Evolutionary conservation across 108 stramenopile species (phyloP).

Genomic region (Cylindrotheca closterium): DNA sequence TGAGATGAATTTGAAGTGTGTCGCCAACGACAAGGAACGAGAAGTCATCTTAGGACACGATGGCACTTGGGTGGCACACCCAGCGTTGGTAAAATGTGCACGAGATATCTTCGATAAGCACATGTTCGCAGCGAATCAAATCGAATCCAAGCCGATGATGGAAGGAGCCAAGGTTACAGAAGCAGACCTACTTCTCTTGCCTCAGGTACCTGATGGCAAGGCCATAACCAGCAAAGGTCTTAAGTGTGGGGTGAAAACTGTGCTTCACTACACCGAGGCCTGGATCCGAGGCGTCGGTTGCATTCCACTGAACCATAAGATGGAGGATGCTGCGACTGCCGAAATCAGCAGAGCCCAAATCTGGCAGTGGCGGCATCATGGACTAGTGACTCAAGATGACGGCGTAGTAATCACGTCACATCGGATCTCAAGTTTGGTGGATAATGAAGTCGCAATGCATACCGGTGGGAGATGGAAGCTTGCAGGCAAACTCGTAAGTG

Average conservation of each 20-base stretch:
- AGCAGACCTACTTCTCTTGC: conserved; percentile 63
- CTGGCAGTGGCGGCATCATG: conserved; percentile 84
- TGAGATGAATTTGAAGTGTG: conserved; percentile 75
- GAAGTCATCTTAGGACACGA: conserved; percentile 92
- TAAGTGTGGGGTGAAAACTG: conserved; percentile 78
- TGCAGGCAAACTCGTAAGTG: conserved; percentile 75
- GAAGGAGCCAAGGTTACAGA: conserved; percentile 61
- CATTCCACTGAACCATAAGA: conserved; percentile 87
- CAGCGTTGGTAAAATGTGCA: conserved; percentile 85
- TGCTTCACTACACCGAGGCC: conserved; percentile 89
- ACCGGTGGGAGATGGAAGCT: conserved; percentile 69
- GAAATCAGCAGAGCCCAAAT: conserved; percentile 94
- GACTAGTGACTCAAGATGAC: conserved; percentile 75
- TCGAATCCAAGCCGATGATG: conserved; percentile 55
- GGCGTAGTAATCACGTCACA: conserved; percentile 52
- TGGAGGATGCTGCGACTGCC: conserved; percentile 97
- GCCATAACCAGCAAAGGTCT: conserved; percentile 78
- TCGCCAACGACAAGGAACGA: conserved; percentile 86
- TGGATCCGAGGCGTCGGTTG: conserved; percentile 94
- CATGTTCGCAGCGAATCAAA: conserved; percentile 88
- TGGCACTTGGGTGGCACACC: conserved; percentile 97
- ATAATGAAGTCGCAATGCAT: conserved; percentile 54
- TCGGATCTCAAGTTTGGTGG: conserved; percentile 61
- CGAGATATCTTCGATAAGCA: conserved; percentile 86
- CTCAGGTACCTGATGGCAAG: conserved; percentile 53